Percentiles rank a stretch among this genome's conserved stretches.
Conservation (phyloP, 495 filamentous ascomycete genomes). For the Lasiosphaeria ovina region DNA sequence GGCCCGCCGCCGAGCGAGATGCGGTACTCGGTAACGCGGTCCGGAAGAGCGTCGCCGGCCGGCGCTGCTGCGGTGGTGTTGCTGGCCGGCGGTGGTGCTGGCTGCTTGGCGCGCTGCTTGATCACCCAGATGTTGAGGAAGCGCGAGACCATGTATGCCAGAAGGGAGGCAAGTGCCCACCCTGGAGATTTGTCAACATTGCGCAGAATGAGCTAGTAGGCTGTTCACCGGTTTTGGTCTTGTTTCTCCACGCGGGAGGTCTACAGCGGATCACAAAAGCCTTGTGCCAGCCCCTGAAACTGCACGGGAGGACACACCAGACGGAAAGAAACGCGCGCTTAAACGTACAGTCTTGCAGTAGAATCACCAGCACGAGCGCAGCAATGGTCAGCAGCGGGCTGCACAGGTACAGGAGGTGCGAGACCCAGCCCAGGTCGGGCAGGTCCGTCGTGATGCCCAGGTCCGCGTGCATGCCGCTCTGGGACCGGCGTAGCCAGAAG, state of each 20-base stretch:
- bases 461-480: constrained; percentile 28
- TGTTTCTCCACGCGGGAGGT: background rate
- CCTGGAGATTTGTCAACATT: constrained; percentile 19
- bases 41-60: background rate
- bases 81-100: constrained; percentile 6
- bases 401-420: constrained; percentile 45
- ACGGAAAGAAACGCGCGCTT: background rate
- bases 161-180: constrained; percentile 48
- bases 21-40: background rate
- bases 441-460: constrained; percentile 32
- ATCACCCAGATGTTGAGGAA: constrained; percentile 55
- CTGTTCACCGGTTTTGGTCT: background rate
- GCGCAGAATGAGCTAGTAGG: background rate
- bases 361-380: constrained; percentile 38
- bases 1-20: background rate
- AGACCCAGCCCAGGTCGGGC: constrained; percentile 36
- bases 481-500: constrained; percentile 16
- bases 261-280: background rate
- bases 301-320: too few relatives aligned
- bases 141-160: constrained; percentile 51
- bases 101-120: constrained; percentile 42
- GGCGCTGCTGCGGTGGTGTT: background rate
- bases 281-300: too few relatives aligned
- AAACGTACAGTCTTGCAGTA: constrained; percentile 46
- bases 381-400: constrained; percentile 43